Percentiles rank a stretch among this genome's conserved stretches.
Evolutionary conservation across 345 rosid species (phyloP).

Genomic region (Fremontodendron californicum): DNA sequence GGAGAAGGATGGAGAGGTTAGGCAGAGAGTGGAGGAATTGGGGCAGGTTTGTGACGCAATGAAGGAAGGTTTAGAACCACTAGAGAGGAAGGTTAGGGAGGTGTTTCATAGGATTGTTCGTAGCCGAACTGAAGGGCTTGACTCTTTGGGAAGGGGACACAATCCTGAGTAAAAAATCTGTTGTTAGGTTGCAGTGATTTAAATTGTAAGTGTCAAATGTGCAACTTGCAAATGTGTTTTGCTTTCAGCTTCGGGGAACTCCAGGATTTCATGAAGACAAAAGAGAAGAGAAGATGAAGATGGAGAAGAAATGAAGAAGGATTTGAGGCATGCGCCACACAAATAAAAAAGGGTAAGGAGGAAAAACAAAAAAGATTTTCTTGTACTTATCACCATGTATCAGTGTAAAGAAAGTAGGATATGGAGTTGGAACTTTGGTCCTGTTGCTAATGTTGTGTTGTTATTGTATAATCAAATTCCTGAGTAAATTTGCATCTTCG

Average conservation of each 20-base stretch:
- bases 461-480: slow-evolving; percentile 40
- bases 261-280: slow-evolving; percentile 8
- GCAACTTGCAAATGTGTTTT: slow-evolving; percentile 11
- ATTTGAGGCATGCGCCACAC: slow-evolving; percentile 10
- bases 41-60: slow-evolving; percentile 42
- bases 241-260: slow-evolving; percentile 13
- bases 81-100: slow-evolving; percentile 81
- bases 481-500: slow-evolving; percentile 32
- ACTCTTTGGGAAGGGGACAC: slow-evolving; percentile 44
- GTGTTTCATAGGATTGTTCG: slow-evolving; percentile 76
- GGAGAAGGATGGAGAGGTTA: slow-evolving; percentile 58
- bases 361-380: neutral
- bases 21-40: slow-evolving; percentile 60
- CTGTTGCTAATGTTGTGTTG: slow-evolving; percentile 33
- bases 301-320: neutral
- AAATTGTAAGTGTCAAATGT: slow-evolving; percentile 7
- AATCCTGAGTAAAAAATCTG: slow-evolving; percentile 26
- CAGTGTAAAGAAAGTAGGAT: slow-evolving; percentile 48
- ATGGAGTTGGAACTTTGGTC: slow-evolving; percentile 25
- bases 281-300: neutral
- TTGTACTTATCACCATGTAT: slow-evolving; percentile 37
- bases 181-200: neutral
- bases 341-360: slow-evolving; percentile 26
- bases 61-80: slow-evolving; percentile 67
- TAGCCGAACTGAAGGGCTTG: slow-evolving; percentile 79